Percentiles rank a stretch among this genome's conserved stretches.
phyloP scores from a whole-genome alignment of 2,329 filamentous ascomycete species.

The Cladosporium oxysporum region DNA sequence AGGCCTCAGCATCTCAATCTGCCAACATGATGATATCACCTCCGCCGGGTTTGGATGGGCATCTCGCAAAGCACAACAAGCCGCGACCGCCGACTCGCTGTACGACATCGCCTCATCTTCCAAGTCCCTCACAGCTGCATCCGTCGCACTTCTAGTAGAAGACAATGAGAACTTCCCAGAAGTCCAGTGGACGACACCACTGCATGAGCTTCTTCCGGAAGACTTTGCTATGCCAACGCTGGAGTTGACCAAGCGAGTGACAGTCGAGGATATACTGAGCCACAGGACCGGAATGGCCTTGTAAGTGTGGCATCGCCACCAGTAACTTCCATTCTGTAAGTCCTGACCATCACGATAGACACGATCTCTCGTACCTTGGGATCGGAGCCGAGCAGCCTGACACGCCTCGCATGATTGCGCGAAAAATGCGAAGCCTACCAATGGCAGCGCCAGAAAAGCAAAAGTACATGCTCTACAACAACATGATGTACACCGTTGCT shows the following conservation, averaged over 20 bases:
- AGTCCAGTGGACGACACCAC: slow-evolving; percentile 51
- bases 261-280: slow-evolving; percentile 56
- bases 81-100: slow-evolving; percentile 51
- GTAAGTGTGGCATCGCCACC: slow-evolving; percentile 41
- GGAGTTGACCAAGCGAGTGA: slow-evolving; percentile 43
- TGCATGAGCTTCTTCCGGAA: slow-evolving; percentile 51
- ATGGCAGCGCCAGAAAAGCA: slow-evolving; percentile 48
- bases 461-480: slow-evolving; percentile 50
- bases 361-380: slow-evolving; percentile 38
- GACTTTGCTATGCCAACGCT: slow-evolving; percentile 56
- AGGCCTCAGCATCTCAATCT: slow-evolving; percentile 51
- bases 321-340: neutral
- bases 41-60: slow-evolving; percentile 45
- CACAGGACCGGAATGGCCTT: slow-evolving; percentile 55
- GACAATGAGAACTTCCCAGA: slow-evolving; percentile 35
- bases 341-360: slow-evolving; percentile 28
- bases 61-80: slow-evolving; percentile 38
- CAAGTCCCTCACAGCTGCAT: slow-evolving; percentile 57
- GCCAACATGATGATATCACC: slow-evolving; percentile 48
- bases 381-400: slow-evolving; percentile 33
- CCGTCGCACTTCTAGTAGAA: slow-evolving; percentile 53
- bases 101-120: slow-evolving; percentile 59
- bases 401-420: slow-evolving; percentile 42
- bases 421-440: slow-evolving; percentile 50
- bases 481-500: slow-evolving; percentile 52